Base-by-base conservation (phyloP, 2,329 filamentous ascomycete species). In the Daldinia sp. region DNA sequence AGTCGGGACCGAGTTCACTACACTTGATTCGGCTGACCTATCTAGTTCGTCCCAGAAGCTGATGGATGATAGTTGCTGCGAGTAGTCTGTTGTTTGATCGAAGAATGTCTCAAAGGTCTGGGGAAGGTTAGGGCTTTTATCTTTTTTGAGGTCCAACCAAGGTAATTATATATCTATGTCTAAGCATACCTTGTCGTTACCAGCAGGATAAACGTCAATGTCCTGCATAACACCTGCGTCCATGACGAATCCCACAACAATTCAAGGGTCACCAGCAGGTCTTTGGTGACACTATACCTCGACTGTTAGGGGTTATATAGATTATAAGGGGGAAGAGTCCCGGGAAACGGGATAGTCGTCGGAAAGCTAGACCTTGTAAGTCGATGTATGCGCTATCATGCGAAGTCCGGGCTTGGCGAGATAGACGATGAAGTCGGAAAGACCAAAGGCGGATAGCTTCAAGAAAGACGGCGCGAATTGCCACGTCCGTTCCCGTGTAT, bases 181-280 rank as follows among this genome's bases (percentile, higher is more conserved):
- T 56, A 64, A 23, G 68, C 72, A 71, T 75, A 79, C 77, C 73
- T 78, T 77, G 69, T 71, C 76, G 74, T 76, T 75, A 65, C 75
- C 68, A 70, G 76, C 69, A 69, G 75, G 74, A 72, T 76, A 77
- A 68, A 76, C 74, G 73, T 77, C 77, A 68, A 78, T 78, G 75
- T 78, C 77, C 73, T 78, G 76, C 72, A 78, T 77, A 73, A 77
- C 76, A 77, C 76, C 72, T 73, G 75, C 71, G 74, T 77, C 76
- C 76, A 79, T 79, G 76, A 77, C 77, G 76, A 78, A 70, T 73
- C 70, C 72, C 72, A 69, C 69, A 67, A 60, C 63, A 72, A 70
- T 68, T 68, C 50, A 62, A 70, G 71, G 64, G 63, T 46, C 72
- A 72, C 72, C 68, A 72, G 70, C 63, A 66, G 68, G 64, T 69